phyloP scores from a whole-genome alignment of 495 filamentous ascomycete species.

The Tuber indicum region DNA sequence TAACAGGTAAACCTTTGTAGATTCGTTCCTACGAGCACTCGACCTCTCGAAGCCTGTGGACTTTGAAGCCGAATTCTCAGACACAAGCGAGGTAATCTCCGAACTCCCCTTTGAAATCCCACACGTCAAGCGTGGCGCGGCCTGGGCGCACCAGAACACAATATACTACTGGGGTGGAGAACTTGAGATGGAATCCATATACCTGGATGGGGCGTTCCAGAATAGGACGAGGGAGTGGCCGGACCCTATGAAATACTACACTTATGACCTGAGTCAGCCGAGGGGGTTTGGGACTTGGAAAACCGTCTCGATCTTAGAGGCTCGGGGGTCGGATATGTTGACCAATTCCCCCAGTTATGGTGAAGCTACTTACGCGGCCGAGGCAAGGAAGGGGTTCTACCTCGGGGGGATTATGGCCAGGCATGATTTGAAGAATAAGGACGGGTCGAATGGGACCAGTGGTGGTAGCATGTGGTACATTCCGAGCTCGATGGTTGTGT shows the following conservation, averaged over 20 bases:
- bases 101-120: background rate
- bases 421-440: background rate
- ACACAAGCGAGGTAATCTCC: too few relatives aligned
- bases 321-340: background rate
- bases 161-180: background rate
- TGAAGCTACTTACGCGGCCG: background rate
- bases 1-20: background rate
- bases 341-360: background rate
- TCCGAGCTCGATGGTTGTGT: too few relatives aligned
- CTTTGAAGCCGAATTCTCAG: background rate
- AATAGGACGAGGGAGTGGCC: background rate
- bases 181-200: background rate
- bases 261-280: too few relatives aligned
- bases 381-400: background rate
- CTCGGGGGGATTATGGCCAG: background rate
- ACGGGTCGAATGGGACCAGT: too few relatives aligned
- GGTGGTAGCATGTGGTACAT: too few relatives aligned
- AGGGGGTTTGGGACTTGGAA: background rate
- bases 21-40: background rate
- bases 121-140: background rate
- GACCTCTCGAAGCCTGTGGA: background rate
- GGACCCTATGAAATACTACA: background rate
- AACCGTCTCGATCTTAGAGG: background rate
- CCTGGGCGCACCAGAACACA: background rate
- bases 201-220: background rate